Evolutionary conservation across 768 basidiomycete genomes (phyloP).

Genomic region (Floccularia luteovirens): DNA sequence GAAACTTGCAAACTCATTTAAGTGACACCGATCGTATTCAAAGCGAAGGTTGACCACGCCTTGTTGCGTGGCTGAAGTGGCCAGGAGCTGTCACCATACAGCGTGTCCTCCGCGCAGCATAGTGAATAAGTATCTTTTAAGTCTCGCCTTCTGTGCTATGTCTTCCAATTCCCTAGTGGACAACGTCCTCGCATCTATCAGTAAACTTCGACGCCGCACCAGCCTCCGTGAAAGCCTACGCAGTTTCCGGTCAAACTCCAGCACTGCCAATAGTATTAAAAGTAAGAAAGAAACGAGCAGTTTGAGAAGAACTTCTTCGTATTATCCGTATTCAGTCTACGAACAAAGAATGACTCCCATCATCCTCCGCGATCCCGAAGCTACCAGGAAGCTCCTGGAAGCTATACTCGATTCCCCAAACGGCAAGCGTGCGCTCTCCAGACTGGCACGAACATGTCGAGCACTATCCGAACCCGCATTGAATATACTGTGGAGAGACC

Average conservation of each 20-base stretch:
- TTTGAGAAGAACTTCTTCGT: conserved; percentile 17
- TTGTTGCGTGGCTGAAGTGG: conserved; percentile 16
- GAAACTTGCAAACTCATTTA: conserved; percentile 12
- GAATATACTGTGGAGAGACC: conserved; percentile 67
- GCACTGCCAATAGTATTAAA: conserved; percentile 14
- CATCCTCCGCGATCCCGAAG: conserved; percentile 59
- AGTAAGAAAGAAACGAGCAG: conserved; percentile 9
- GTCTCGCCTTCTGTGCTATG: conserved; percentile 19
- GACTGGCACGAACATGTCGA: conserved; percentile 69
- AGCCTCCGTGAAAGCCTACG: conserved; percentile 24
- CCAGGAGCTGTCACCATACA: conserved; percentile 14
- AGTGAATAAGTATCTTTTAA: conserved; percentile 27
- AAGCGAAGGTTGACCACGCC: conserved; percentile 15
- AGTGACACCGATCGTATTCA: conserved; percentile 22
- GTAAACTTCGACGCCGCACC: conserved; percentile 21
- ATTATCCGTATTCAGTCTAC: conserved; percentile 35
- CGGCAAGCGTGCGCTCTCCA: conserved; percentile 60
- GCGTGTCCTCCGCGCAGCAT: conserved; percentile 36
- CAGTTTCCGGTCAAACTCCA: conserved; percentile 13
- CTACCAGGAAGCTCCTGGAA: conserved; percentile 41
- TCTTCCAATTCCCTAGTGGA: conserved; percentile 29
- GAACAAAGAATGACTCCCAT: conserved; percentile 41
- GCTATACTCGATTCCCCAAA: conserved; percentile 45
- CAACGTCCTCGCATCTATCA: conserved; percentile 23
- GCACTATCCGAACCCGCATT: conserved; percentile 69